Base-by-base conservation (phyloP, 257 asterid species). In the Vinca minor region DNA sequence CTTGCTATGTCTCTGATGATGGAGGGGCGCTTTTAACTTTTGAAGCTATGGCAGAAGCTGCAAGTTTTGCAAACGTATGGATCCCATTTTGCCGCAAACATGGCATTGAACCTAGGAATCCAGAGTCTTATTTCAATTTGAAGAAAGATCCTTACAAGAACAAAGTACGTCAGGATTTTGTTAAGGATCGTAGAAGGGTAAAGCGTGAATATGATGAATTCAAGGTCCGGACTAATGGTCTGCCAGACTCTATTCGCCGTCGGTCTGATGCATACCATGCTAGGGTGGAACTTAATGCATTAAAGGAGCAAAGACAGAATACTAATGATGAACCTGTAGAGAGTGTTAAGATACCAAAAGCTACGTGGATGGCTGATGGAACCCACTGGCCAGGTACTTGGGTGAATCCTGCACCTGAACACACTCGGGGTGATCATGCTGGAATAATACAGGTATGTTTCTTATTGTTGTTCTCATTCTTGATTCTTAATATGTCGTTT, bases 311-410 rank as follows among this genome's bases (percentile, higher is more conserved):
- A 66, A 83, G 87, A 55, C 81, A 77, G 79, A 76, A 67, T 70
- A 79, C 74, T 67, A 86, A 79, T n/a, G 89, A 85, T 52, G 85
- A 85, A 15, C 84, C 82, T 41, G 23, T 69, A 4, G 90, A 83
- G 68, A 59, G 41, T 48, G 36, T 78, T 62, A 83, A 86, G 85
- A 72, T 84, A 65, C 76, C 69, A 62, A 86, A 78, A 73, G 91
- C 88, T 38, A 86, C 94, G 1, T 86, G 94, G 94, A 86, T 86
- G 94, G 88, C 94, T 9, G 94, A 86, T 73, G 94, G 90, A 59
- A 84, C 94, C 54, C 94, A 86, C 62, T 86, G 94, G 94, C 94
- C 94, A 17, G 94, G 94, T n/a, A 82, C 91, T 68, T 86, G 94
- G 94, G 36, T 77, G 78, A 71, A 15, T 70, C 10, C 88, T 63